Base-by-base conservation (phyloP, 768 basidiomycete species). In the Chalciporus piperatus region DNA sequence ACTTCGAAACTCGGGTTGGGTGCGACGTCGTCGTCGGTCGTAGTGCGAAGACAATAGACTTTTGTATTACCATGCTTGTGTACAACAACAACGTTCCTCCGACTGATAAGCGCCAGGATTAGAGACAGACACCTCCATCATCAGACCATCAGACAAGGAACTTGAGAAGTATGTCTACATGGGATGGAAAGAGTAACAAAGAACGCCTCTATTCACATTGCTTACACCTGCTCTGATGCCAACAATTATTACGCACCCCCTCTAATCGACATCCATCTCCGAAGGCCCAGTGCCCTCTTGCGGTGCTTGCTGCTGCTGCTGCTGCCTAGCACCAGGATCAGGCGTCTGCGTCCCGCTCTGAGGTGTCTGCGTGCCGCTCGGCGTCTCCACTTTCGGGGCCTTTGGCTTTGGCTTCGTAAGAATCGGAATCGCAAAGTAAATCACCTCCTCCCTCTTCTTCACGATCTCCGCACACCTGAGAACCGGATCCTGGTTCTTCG, bases 341-440 rank as follows among this genome's bases (percentile, higher is more conserved):
- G 82, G 79, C 7, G 81, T 82, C 67, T 83, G 75, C 49, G 77
- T 73, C 46, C 82, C 80, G 59, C 73, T 78, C 76, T 85, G 82
- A 19, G 87, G 87, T n/a, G 85, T 86, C 73, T 87, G 82, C 40
- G 85, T 81, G 44, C 83, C 84, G 25, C 53, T 70, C 2, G 70
- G 64, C 32, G 73, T 67, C 0, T 80, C 79, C 27, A 75, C 74
- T 63, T 87, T 83, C 54, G 77, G 74, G 8, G 87, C 82, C 79
- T 89, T 92, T 50, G 95, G 97, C 82, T 94, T 97, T 45, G 89
- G 89, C 78, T 79, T 87, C 57, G 88, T 90, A 69, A 99, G 75
- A 72, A 98, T 96, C 27, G 92, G 92, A 23, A 85, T 83, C 43
- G 89, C 87, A 61, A 90, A 88, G 76, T 90, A 97, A 56, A 91